phyloP scores from a whole-genome alignment of 352 stramenopile species.

The Globisporangium spiculum region DNA sequence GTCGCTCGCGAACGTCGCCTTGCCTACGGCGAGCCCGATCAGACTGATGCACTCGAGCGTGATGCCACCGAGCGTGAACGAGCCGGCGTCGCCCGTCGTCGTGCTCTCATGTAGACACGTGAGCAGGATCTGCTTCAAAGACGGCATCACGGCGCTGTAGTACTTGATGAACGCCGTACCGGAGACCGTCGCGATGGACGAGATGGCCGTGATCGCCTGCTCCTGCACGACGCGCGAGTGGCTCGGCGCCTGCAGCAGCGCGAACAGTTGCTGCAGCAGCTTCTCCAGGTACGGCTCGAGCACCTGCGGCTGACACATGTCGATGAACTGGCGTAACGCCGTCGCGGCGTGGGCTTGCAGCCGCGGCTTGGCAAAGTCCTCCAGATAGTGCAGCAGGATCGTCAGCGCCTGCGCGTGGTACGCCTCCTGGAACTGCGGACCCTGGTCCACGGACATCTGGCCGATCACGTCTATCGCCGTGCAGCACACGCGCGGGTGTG shows the following conservation, averaged over 20 bases:
- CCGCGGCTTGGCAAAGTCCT: conserved; percentile 53
- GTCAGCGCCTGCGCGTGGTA: conserved; percentile 69
- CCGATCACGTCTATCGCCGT: conserved; percentile 84
- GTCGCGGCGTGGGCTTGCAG: conserved; percentile 77
- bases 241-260: conserved; percentile 47
- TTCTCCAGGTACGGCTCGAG: conserved; percentile 75
- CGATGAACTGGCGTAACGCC: conserved; percentile 79
- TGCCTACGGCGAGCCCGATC: conserved; percentile 73
- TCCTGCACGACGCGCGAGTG: conserved; percentile 66
- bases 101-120: conserved; percentile 60
- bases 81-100: conserved; percentile 30
- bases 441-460: conserved; percentile 77
- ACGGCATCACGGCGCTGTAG: conserved; percentile 71
- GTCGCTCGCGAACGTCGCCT: conserved; percentile 65
- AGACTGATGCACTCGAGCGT: conserved; percentile 84
- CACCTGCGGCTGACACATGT: conserved; percentile 66
- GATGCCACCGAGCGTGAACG: conserved; percentile 81
- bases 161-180: conserved; percentile 66
- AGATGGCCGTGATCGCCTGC: conserved; percentile 79
- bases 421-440: conserved; percentile 69
- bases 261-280: conserved; percentile 66
- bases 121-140: conserved; percentile 68
- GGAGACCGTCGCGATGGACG: conserved; percentile 68
- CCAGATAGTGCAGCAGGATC: conserved; percentile 62
- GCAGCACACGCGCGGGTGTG: conserved; percentile 76